Evolutionary conservation across 73 alveolate genomes (phyloP).

Genomic region (Tetrahymena thermophila): DNA sequence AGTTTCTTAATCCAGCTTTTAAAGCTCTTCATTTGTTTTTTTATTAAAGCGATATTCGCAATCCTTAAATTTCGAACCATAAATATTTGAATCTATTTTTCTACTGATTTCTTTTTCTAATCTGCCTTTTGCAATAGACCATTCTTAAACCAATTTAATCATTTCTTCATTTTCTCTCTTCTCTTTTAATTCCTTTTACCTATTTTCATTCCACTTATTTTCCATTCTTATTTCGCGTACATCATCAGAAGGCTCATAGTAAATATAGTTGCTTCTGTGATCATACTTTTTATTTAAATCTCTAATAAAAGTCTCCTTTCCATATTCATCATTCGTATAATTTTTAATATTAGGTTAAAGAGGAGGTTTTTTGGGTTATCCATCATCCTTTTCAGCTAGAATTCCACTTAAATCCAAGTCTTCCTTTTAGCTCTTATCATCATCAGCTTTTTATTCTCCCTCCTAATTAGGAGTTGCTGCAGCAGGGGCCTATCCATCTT

Average conservation of each 20-base stretch:
- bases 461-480: neutral
- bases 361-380: neutral
- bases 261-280: neutral
- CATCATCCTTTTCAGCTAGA: neutral
- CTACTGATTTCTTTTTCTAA: constrained; percentile 35
- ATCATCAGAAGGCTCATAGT: constrained; percentile 20
- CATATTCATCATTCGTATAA: neutral
- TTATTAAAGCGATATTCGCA: neutral
- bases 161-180: constrained; percentile 37
- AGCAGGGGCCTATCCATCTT: neutral
- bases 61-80: constrained; percentile 24
- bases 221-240: constrained; percentile 14
- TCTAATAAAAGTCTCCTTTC: neutral
- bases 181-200: constrained; percentile 14
- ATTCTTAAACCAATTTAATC: constrained; percentile 2
- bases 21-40: neutral
- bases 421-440: neutral
- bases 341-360: neutral
- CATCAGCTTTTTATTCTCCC: neutral
- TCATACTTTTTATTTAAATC: constrained; percentile 12
- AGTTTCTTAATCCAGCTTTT: neutral
- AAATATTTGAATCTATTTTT: constrained; percentile 15
- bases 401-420: neutral
- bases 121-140: constrained; percentile 33
- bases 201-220: constrained; percentile 12